A percentile compares a stretch with the other conserved stretches of the same genome.
These are phyloP conservation scores for Leccinum angustisporum DNA, from an alignment of 1,284 basidiomycete genomes.

Conservation along the genomic window DNA sequence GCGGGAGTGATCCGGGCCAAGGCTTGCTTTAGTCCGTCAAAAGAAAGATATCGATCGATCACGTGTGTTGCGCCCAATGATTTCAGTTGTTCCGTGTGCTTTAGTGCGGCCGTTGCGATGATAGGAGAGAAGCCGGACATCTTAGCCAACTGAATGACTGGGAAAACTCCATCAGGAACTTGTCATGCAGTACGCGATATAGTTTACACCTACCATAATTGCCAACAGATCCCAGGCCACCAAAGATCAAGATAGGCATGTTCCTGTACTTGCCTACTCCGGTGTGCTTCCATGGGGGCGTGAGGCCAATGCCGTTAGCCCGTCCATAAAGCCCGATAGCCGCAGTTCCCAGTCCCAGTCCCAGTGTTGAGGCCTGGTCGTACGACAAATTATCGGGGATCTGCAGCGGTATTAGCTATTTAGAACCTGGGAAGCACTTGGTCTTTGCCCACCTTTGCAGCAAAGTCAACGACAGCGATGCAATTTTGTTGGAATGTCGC, in stretches of 20 bases:
- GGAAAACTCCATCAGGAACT: slow-evolving; percentile 12
- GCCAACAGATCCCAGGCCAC: slow-evolving; percentile 47
- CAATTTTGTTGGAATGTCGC: slow-evolving; percentile 53
- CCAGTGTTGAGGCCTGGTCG: slow-evolving; percentile 32
- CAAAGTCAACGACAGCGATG: slow-evolving; percentile 40
- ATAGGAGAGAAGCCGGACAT: slow-evolving; percentile 37
- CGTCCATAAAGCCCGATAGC: slow-evolving; percentile 34
- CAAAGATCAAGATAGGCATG: slow-evolving; percentile 45
- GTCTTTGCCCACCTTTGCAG: slow-evolving; percentile 40
- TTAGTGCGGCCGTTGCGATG: slow-evolving; percentile 44
- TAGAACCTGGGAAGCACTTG: neutral
- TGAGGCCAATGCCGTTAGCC: slow-evolving; percentile 34
- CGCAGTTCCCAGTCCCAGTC: slow-evolving; percentile 32
- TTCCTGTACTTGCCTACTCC: slow-evolving; percentile 37
- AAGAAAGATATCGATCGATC: slow-evolving; percentile 39
- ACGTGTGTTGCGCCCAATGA: slow-evolving; percentile 46
- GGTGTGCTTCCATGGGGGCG: slow-evolving; percentile 34
- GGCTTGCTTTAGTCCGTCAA: slow-evolving; percentile 27
- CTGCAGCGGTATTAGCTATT: slow-evolving; percentile 16
- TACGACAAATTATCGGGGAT: slow-evolving; percentile 35
- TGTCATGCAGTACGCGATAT: slow-evolving; percentile 8
- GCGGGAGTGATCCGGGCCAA: slow-evolving; percentile 31
- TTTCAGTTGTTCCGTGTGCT: slow-evolving; percentile 42
- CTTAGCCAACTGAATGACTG: slow-evolving; percentile 33
- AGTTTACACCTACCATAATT: slow-evolving; percentile 39